Percentiles rank a stretch among this genome's conserved stretches.
Conservation (phyloP, 192 early-diverging fungal genomes). For the Coemansia sp. region DNA sequence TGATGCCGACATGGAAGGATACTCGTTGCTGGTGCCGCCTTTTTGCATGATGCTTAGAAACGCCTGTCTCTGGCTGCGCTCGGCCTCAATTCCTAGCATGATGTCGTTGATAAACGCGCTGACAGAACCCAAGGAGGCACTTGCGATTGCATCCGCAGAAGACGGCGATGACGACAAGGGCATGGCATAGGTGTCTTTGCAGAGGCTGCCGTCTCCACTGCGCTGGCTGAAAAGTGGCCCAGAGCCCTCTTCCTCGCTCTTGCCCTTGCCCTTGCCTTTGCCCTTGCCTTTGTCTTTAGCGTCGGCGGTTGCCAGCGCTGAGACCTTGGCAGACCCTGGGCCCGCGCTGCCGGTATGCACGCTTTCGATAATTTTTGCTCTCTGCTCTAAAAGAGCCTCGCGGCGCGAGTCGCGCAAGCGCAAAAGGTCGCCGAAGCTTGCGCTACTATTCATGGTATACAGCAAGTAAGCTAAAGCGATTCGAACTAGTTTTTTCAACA, state of each 20-base stretch:
- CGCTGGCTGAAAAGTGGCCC: not conserved
- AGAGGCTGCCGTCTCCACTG: not conserved
- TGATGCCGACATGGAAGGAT: no score
- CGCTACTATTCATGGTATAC: not conserved
- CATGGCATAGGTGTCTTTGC: not conserved
- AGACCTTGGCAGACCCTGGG: not conserved
- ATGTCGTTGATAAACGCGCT: constrained; percentile 14
- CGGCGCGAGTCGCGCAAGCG: constrained; percentile 45
- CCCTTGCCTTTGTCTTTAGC: constrained; percentile 31
- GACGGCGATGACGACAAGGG: not conserved
- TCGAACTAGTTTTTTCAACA: not conserved
- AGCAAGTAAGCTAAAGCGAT: not conserved
- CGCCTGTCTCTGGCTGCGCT: constrained; percentile 16
- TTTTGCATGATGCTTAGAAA: constrained; percentile 13
- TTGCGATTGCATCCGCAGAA: no score
- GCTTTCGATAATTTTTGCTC: constrained; percentile 16
- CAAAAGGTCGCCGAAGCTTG: constrained; percentile 39
- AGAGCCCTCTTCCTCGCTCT: constrained; percentile 10
- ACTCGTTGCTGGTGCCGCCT: not conserved
- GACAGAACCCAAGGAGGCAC: not conserved
- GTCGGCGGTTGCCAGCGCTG: constrained; percentile 14
- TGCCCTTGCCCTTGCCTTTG: constrained; percentile 30
- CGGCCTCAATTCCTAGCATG: constrained; percentile 26
- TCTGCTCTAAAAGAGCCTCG: constrained; percentile 39
- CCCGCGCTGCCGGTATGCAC: not conserved